phyloP scores from a whole-genome alignment of 2,329 filamentous ascomycete genomes.

The Colletotrichum falcatum region DNA sequence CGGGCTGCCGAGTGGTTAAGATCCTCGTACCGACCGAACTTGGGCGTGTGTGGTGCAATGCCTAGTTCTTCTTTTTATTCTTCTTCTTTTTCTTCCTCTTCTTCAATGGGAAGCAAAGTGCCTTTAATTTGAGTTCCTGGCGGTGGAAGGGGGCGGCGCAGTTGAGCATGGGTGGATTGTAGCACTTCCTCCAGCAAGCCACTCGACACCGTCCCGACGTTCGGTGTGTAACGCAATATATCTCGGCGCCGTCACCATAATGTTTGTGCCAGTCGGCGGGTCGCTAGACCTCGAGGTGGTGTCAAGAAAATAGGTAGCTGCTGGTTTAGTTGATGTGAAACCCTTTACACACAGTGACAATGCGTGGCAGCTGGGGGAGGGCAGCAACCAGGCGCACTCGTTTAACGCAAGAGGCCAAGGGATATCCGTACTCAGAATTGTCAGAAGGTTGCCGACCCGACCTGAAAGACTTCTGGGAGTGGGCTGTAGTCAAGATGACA shows the following conservation, averaged over 20 bases:
- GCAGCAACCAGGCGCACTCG: not conserved
- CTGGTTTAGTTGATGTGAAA: not conserved
- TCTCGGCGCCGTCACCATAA: not conserved
- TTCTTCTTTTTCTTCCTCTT: too few species aligned
- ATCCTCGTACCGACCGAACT: not conserved
- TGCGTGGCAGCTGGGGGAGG: not conserved
- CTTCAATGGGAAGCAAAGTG: constrained; percentile 5
- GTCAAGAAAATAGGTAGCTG: not conserved
- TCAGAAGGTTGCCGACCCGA: not conserved
- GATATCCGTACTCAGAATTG: not conserved
- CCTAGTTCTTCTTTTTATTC: not conserved
- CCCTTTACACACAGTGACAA: not conserved
- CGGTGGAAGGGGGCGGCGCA: not conserved
- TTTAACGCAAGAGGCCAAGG: not conserved
- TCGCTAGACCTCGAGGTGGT: not conserved
- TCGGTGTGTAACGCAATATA: constrained; percentile 18
- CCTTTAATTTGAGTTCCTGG: constrained; percentile 30
- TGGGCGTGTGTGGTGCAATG: not conserved
- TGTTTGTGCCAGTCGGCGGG: constrained; percentile 4
- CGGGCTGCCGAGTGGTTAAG: constrained; percentile 18
- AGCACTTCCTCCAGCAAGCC: not conserved
- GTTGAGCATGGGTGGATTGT: not conserved
- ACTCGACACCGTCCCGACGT: not conserved
- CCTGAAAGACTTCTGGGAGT: not conserved
- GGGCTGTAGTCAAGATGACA: not conserved